Evolutionary conservation across 768 basidiomycete species (phyloP).

Genomic region (Kwoniella sp.): DNA sequence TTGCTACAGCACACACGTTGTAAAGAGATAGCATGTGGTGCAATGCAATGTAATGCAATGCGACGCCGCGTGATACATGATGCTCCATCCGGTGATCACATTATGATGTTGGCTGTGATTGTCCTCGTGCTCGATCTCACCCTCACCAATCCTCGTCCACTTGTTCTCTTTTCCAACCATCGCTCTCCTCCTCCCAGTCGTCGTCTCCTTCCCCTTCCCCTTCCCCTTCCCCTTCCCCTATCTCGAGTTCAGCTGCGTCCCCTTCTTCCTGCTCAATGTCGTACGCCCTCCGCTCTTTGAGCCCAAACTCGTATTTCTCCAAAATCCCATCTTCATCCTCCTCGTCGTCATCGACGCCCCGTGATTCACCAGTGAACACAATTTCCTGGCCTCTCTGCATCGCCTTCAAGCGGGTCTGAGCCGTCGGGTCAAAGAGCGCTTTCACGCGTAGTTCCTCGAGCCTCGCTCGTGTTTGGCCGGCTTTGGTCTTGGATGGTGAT

Average conservation of each 20-base stretch:
- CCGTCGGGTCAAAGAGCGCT: slow-evolving; percentile 38
- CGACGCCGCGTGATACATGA: too few species aligned
- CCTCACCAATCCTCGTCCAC: slow-evolving; percentile 18
- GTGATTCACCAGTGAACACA: slow-evolving; percentile 25
- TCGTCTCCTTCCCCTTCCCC: slow-evolving; percentile 36
- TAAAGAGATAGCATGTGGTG: too few species aligned
- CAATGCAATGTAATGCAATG: too few species aligned
- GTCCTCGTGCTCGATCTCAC: too few species aligned
- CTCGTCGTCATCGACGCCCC: slow-evolving; percentile 19
- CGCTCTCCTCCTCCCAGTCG: slow-evolving; percentile 50
- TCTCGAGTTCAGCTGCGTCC: slow-evolving; percentile 3
- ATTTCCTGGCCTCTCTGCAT: slow-evolving; percentile 43
- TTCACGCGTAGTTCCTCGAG: slow-evolving; percentile 34
- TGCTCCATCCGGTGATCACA: too few species aligned
- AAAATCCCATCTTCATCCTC: slow-evolving; percentile 9
- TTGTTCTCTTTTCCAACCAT: slow-evolving; percentile 44
- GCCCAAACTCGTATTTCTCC: slow-evolving; percentile 12
- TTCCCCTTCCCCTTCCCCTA: slow-evolving; percentile 8
- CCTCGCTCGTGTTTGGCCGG: slow-evolving; percentile 1
- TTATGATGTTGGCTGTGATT: too few species aligned
- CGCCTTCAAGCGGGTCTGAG: slow-evolving; percentile 26
- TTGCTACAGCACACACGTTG: too few species aligned
- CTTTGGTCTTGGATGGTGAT: slow-evolving; percentile 19
- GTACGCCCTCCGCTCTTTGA: background rate
- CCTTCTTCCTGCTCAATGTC: slow-evolving; percentile 23